Evolutionary conservation across 2,329 filamentous ascomycete species (phyloP), one percentile per base, ranked within the genome.

Genomic region (Apiospora phragmitis): DNA sequence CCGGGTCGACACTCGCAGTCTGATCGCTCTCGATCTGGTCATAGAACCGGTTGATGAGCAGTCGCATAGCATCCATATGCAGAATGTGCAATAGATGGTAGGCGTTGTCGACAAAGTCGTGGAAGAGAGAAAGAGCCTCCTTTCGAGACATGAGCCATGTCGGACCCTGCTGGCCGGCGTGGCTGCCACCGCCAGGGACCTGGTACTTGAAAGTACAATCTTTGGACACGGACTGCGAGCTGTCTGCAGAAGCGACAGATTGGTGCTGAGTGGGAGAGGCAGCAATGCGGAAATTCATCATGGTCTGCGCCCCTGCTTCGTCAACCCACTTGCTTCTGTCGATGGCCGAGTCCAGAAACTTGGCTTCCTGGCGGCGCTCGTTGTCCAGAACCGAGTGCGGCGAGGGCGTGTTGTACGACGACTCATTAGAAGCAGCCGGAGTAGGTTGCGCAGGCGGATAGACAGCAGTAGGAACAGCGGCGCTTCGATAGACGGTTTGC

Each of bases 71-170:
- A 7, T 76, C 75, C 32, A 75, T 72, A 72, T 81, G 76, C 69
- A 79, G 66, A 16, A 77, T 73, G 24, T 71, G 75, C 6, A 77
- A 71, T 3, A 78, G 68, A 70, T 77, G 76, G 62, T 76, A 76
- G 3, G 77, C 74, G 12, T 76, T 77, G 16, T 76, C 72, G 11
- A 75, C 70, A 68, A 78, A 80, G 67, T 79, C 76, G 21, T 73
- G 69, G 16, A 79, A 72, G 1, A 80, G 72, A 24, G 70, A 41
- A n/a, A 79, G 68, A 4, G 76, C 75, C 18, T 80, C 77, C 7
- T 75, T 69, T 29, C 62, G 71, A 0, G 72, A 71, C 71, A 76
- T 76, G 21, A 79, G 26, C 70, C 69, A 73, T 12, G 71, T 68
- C 38, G 43, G 26, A 12, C 66, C 29, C 18, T 29, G 66, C 29